Evolutionary conservation across 140 eudicot species (phyloP), one percentile per base, ranked within the genome.

Genomic region (Cichorium intybus): DNA sequence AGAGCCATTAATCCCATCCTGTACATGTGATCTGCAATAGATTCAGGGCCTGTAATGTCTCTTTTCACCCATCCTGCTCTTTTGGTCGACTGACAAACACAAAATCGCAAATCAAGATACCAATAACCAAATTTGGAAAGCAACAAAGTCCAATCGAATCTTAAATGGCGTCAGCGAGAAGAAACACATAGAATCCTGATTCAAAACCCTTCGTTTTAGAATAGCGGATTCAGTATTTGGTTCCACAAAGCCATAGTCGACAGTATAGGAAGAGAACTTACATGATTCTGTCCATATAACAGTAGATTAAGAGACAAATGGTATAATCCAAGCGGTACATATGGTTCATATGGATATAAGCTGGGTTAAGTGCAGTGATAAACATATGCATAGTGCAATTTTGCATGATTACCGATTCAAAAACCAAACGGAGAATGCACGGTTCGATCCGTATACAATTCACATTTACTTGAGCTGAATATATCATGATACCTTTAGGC

Each of bases 1-100:
- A 93, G 94, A 63, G 90, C 97, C 99, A 93, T 93, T 10, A 93
- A 61, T 26, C 97, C 95, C 99, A 93, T 93, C 15, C 96, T 83
- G 50, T 93, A 85, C 99, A 93, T 93, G 70, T 93, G 99, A 69
- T 93, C 99, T 31, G 97, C 95, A 61, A 93, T 81, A 2, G 99
- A 93, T 54, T 93, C 99, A 0, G 99, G 99, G 31, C 84, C 83
- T 24, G 76, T 51, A 21, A 93, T 76, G 28, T 72, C 93, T 74
- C 84, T 85, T 51, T 76, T 77, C 76, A 93, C 87, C 97, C 99
- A 93, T 70, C 99, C 99, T 6, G 95, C 83, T 79, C 99, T 80
- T 82, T 93, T 93, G 14, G 99, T 93, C 17, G 99, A 77, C 99
- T 93, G 68, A 16, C 37, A 35, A 56, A 34, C 47, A 24, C 50